phyloP scores from a whole-genome alignment of 1,139 yeast genomes.

The Taphrina wiesneri region DNA sequence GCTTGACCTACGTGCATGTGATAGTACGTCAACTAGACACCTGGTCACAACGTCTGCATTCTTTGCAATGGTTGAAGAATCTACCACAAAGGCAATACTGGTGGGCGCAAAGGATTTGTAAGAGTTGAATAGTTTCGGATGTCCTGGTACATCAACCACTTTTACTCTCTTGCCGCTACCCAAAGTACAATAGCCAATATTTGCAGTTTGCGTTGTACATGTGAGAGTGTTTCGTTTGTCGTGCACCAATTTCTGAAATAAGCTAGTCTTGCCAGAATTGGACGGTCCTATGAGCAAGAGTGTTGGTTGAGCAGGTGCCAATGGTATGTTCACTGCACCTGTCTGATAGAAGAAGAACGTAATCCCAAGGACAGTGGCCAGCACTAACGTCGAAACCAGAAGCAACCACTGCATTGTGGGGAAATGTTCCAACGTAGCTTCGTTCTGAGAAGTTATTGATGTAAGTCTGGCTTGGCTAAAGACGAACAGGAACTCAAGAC shows the following conservation, averaged over 20 bases:
- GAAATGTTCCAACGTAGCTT: background rate
- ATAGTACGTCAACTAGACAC: constrained; percentile 4
- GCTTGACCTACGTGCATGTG: background rate
- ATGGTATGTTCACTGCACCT: constrained; percentile 1
- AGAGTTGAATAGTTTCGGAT: constrained; percentile 19
- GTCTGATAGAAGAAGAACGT: constrained; percentile 2
- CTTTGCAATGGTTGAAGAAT: constrained; percentile 13
- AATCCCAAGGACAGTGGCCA: constrained; percentile 9
- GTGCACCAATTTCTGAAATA: constrained; percentile 16
- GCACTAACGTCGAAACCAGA: constrained; percentile 5
- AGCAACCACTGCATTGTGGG: constrained; percentile 9
- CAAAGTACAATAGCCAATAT: background rate
- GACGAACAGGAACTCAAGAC: no score
- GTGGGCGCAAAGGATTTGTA: constrained; percentile 5
- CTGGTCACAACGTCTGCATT: constrained; percentile 14
- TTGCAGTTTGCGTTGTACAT: constrained; percentile 2
- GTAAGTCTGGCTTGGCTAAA: no score
- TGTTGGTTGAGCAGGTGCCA: constrained; percentile 6
- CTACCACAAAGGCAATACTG: constrained; percentile 15
- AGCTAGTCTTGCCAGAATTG: constrained; percentile 23
- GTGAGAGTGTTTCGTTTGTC: background rate
- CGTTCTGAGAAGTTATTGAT: no score
- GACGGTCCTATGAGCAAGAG: constrained; percentile 17
- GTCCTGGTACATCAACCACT: constrained; percentile 29
- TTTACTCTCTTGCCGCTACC: background rate